Base-by-base conservation (phyloP, 768 basidiomycete species). In the Coprinopsis marcescibilis region DNA sequence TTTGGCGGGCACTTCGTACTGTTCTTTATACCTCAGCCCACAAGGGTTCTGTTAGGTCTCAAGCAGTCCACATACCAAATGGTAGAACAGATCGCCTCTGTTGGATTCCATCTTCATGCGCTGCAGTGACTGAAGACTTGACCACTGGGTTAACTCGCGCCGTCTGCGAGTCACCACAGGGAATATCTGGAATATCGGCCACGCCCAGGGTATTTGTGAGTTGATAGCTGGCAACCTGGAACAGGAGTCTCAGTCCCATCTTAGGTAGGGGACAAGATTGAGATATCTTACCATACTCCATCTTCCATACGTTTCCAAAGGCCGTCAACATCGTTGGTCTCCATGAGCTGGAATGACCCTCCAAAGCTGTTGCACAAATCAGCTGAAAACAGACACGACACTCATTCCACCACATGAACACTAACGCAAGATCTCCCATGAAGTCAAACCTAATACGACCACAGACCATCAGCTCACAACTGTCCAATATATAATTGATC, bases 381-480 rank as follows among this genome's bases (percentile, higher is more conserved):
- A n/a, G n/a, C n/a, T n/a, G n/a, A n/a, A n/a, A n/a, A n/a, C n/a
- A n/a, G n/a, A n/a, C n/a, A n/a, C n/a, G n/a, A n/a, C n/a, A n/a
- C n/a, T n/a, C n/a, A n/a, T n/a, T n/a, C n/a, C n/a, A n/a, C n/a
- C n/a, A n/a, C n/a, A n/a, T n/a, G n/a, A n/a, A n/a, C n/a, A n/a
- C n/a, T n/a, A n/a, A n/a, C 67, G 64, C 67, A 32, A 71, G 58
- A 48, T 70, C 68, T 7, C 66, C 65, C 58, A 69, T 66, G 26
- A 70, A 61, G 46, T 71, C 69, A 45, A 61, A 63, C 26, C 45
- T 46, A 23, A n/a, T 11, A 44, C 12, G 5, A n/a, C 24, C 41
- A 5, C 33, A 15, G 15, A 19, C 3, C 15, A 36, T 20, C 23
- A 35, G n/a, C 32, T 13, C 8, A 4, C 29, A 14, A 8, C 17